These are phyloP conservation scores for Corynascus novoguineensis DNA, from an alignment of 495 filamentous ascomycete genomes.

Conservation along the genomic window DNA sequence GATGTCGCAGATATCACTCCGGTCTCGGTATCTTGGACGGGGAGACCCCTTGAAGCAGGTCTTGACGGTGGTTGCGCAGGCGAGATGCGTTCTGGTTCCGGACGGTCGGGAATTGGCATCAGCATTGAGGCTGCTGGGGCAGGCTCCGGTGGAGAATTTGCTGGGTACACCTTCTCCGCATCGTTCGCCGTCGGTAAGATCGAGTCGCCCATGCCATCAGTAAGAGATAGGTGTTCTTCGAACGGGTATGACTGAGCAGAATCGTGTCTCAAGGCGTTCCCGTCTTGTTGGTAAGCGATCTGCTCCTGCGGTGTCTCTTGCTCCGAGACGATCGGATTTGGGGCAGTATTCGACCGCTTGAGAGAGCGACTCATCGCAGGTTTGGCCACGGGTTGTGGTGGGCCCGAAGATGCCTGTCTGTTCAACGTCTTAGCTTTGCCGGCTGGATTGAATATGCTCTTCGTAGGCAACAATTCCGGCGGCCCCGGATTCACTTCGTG, in stretches of 20 bases:
- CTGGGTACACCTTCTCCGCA: neutral
- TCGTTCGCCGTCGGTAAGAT: neutral
- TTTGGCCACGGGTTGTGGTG: conserved; percentile 11
- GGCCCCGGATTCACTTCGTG: conserved; percentile 39
- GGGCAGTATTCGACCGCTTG: conserved; percentile 27
- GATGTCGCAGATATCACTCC: conserved; percentile 14
- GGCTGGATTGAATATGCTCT: conserved; percentile 40
- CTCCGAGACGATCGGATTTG: conserved; percentile 15
- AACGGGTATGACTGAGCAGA: neutral
- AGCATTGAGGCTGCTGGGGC: neutral
- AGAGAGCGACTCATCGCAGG: conserved; percentile 19
- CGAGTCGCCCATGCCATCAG: neutral
- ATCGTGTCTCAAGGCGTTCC: neutral
- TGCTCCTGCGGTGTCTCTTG: conserved; percentile 9
- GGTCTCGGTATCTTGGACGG: neutral
- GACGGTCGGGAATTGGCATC: conserved; percentile 16
- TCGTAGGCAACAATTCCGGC: conserved; percentile 42
- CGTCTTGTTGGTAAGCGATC: conserved; percentile 1
- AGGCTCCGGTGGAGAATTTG: neutral
- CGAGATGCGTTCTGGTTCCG: conserved; percentile 13
- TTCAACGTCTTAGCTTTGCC: conserved; percentile 27
- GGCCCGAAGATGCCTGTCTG: conserved; percentile 11
- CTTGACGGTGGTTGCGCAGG: conserved; percentile 13
- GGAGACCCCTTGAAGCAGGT: conserved; percentile 17
- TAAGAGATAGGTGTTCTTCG: neutral